phyloP scores from a whole-genome alignment of 2,329 filamentous ascomycete genomes.

The Colletotrichum nymphaeae region DNA sequence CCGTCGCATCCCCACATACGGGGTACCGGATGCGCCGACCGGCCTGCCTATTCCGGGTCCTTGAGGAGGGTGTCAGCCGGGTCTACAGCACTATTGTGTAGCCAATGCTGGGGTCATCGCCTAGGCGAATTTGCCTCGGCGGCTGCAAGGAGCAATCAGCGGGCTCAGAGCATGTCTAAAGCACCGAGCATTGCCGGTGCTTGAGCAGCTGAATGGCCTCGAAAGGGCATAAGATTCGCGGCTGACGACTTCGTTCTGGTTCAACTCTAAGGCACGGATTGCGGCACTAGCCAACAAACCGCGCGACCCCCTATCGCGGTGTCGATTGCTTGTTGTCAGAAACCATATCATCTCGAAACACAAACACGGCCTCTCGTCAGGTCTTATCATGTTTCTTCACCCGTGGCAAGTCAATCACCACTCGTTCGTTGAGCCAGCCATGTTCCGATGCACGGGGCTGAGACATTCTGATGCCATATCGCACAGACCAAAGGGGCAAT shows the following conservation, averaged over 20 bases:
- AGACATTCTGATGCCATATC: constrained; percentile 28
- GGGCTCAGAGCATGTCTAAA: not conserved
- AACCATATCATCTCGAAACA: constrained; percentile 17
- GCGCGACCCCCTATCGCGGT: constrained; percentile 14
- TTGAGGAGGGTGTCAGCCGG: constrained; percentile 25
- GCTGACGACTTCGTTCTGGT: not conserved
- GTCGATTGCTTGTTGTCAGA: constrained; percentile 8
- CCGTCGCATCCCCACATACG: constrained; percentile 30
- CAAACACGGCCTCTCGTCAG: constrained; percentile 16
- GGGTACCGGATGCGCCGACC: constrained; percentile 30
- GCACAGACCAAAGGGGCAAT: constrained; percentile 22
- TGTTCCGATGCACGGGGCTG: constrained; percentile 2
- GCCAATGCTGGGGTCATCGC: constrained; percentile 14
- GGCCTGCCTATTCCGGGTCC: constrained; percentile 33
- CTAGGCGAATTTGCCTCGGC: constrained; percentile 31
- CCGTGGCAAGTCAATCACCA: constrained; percentile 12
- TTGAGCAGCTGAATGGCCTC: constrained; percentile 24
- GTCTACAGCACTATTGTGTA: constrained; percentile 2
- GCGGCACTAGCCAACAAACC: constrained; percentile 10
- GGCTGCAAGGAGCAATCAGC: constrained; percentile 31
- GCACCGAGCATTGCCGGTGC: constrained; percentile 11
- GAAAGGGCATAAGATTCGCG: constrained; percentile 1
- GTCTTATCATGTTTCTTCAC: not conserved
- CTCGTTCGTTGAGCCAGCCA: constrained; percentile 12
- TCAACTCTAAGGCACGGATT: not conserved